A percentile compares a stretch with the other conserved stretches of the same genome.
These are phyloP conservation scores for Camelina neglecta DNA, from an alignment of 345 rosid species.

Conservation along the genomic window DNA sequence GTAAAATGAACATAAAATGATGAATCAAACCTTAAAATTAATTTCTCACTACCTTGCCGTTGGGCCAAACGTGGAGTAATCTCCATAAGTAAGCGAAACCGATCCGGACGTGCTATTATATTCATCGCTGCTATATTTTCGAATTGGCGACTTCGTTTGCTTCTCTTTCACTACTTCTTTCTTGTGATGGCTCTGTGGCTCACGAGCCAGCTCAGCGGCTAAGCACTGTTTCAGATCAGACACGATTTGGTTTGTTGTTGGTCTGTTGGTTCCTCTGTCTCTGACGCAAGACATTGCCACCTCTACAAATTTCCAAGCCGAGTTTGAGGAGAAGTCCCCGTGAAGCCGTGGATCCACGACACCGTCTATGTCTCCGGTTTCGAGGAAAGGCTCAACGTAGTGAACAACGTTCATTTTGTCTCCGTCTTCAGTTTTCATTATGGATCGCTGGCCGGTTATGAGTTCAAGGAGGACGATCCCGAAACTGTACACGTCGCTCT, in stretches of 20 bases:
- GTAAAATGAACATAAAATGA: not conserved
- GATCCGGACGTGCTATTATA: slow-evolving; percentile 36
- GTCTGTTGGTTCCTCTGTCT: slow-evolving; percentile 42
- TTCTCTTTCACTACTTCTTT: slow-evolving; percentile 22
- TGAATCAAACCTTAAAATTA: not conserved
- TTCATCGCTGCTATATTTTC: slow-evolving; percentile 17
- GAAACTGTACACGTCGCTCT: slow-evolving; percentile 64
- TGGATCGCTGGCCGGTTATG: slow-evolving; percentile 55
- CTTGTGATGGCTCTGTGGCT: slow-evolving; percentile 27
- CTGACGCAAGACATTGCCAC: slow-evolving; percentile 44
- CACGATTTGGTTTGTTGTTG: slow-evolving; percentile 43
- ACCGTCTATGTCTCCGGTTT: slow-evolving; percentile 41
- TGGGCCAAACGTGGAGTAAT: slow-evolving; percentile 36
- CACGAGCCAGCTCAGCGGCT: slow-evolving; percentile 44
- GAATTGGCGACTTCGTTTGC: not conserved
- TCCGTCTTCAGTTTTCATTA: slow-evolving; percentile 42
- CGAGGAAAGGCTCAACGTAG: slow-evolving; percentile 42
- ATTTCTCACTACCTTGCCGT: slow-evolving; percentile 41
- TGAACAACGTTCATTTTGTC: slow-evolving; percentile 47
- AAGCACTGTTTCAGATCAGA: slow-evolving; percentile 44
- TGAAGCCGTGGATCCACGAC: slow-evolving; percentile 40
- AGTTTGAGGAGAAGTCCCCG: slow-evolving; percentile 39
- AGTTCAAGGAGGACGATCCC: slow-evolving; percentile 60
- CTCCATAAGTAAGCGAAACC: slow-evolving; percentile 38
- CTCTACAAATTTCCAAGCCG: slow-evolving; percentile 46